Evolutionary conservation across 2,329 filamentous ascomycete genomes (phyloP).

Genomic region (Trichophyton equinum): DNA sequence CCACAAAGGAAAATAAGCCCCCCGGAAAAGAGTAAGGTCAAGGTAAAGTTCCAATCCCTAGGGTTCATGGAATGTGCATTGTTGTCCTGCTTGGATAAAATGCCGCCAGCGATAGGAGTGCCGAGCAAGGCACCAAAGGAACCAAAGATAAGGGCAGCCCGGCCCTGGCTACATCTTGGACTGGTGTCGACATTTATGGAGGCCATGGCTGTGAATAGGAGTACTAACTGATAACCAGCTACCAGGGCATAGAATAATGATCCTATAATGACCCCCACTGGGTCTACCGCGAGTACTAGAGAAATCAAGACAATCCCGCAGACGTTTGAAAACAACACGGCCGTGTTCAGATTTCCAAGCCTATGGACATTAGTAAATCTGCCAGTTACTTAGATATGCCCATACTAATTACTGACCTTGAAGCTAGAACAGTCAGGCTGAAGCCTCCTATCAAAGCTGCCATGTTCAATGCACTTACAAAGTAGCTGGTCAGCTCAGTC

Average conservation of each 20-base stretch:
- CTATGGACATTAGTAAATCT: neutral
- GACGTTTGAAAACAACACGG: neutral
- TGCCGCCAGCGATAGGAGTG: conserved; percentile 53
- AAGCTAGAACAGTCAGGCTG: neutral
- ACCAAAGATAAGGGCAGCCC: neutral
- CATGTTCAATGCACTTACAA: conserved; percentile 44
- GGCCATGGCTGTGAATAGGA: neutral
- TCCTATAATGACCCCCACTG: neutral
- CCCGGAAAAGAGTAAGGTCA: neutral
- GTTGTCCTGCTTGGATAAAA: conserved; percentile 38
- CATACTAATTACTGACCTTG: neutral
- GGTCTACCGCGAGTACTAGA: neutral
- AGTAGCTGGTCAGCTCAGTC: conserved; percentile 36
- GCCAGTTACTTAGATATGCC: neutral
- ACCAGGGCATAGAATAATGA: neutral
- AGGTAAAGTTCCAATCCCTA: neutral
- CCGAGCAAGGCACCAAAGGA: conserved; percentile 52
- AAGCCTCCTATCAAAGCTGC: neutral
- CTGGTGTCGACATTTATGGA: neutral
- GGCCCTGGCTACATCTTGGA: neutral
- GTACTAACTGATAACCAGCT: neutral
- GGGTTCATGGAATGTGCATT: neutral
- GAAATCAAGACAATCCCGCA: neutral
- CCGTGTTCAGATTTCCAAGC: neutral
- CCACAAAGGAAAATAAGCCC: neutral